Evolutionary conservation across 202 grass and related monocot species (phyloP).

Genomic region (Elaeis oleifera): DNA sequence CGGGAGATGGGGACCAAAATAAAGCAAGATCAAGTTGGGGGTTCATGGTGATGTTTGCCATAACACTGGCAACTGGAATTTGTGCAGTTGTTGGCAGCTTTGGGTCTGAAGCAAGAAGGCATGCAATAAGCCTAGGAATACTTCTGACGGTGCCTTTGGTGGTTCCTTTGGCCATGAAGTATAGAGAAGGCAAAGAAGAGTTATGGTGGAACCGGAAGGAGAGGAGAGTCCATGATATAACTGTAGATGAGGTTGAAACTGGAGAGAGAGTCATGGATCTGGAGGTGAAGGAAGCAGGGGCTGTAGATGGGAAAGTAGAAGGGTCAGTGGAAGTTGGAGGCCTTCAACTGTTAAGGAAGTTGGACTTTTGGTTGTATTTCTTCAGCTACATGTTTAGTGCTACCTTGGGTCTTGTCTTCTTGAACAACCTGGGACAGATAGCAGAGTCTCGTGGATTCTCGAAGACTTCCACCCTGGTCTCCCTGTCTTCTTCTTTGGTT

Average conservation of each 20-base stretch:
- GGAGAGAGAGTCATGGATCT: constrained; percentile 17
- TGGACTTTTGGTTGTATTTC: constrained; percentile 99
- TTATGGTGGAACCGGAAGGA: constrained; percentile 44
- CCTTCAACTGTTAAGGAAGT: constrained; percentile 41
- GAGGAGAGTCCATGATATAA: constrained; percentile 50
- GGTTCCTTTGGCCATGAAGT: constrained; percentile 40
- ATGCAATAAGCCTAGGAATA: constrained; percentile 57
- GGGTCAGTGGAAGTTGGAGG: constrained; percentile 48
- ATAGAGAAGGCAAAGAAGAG: constrained; percentile 37
- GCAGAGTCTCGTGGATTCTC: constrained; percentile 62
- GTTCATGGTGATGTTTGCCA: constrained; percentile 70
- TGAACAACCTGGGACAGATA: constrained; percentile 95
- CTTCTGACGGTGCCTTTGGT: constrained; percentile 53
- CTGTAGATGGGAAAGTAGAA: not conserved
- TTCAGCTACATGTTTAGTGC: constrained; percentile 95
- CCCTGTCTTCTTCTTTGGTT: constrained; percentile 84
- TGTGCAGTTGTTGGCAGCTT: constrained; percentile 67
- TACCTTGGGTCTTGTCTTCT: constrained; percentile 74
- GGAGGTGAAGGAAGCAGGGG: constrained; percentile 5
- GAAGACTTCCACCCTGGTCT: constrained; percentile 65
- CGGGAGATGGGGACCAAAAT: constrained; percentile 25
- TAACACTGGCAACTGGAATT: constrained; percentile 68
- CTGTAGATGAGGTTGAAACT: constrained; percentile 33
- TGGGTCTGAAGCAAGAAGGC: constrained; percentile 33
- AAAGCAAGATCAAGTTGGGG: constrained; percentile 9